Evolutionary conservation across 1,284 basidiomycete genomes (phyloP), one percentile per base, ranked within the genome.

Genomic region (Wolfiporia cocos): DNA sequence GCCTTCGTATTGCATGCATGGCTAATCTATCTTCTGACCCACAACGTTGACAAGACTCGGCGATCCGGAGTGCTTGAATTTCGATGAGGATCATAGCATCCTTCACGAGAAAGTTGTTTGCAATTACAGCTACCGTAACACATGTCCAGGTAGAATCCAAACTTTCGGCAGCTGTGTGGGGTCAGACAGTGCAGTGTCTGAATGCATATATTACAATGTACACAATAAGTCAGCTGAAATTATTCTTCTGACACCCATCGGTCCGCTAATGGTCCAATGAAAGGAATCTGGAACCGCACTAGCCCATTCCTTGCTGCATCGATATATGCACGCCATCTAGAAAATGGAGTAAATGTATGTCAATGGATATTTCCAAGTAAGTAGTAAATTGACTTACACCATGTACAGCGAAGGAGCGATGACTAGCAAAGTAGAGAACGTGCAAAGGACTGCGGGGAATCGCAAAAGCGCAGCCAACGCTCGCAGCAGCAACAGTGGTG

Each of bases 201-300:
- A n/a, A n/a, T n/a, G n/a, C n/a, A n/a, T n/a, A n/a, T n/a, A n/a
- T n/a, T n/a, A n/a, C n/a, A n/a, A n/a, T n/a, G n/a, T n/a, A n/a
- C n/a, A n/a, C n/a, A n/a, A n/a, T n/a, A n/a, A n/a, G n/a, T n/a
- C n/a, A n/a, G n/a, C n/a, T n/a, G n/a, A n/a, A n/a, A n/a, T n/a
- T 67, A 86, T 56, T 88, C 84, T 49, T 86, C 85, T 14, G 70
- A 66, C 6, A 88, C 70, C 83, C 85, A 88, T 44, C 69, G 66
- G 51, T 86, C 81, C n/a, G 86, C 86, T 18, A 84, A 57, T 39
- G 70, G 67, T 5, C 87, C 88, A 32, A 89, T 73, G 42, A 70
- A 67, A 14, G 86, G 88, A 39, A 88, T 55, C 51, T 76, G 76
- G 57, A 73, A 87, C 47, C 76, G 70, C 30, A 70, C 59, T 14